These are phyloP conservation scores for Ustilago xerochloae DNA, from an alignment of 1,284 basidiomycete genomes.

Conservation along the genomic window DNA sequence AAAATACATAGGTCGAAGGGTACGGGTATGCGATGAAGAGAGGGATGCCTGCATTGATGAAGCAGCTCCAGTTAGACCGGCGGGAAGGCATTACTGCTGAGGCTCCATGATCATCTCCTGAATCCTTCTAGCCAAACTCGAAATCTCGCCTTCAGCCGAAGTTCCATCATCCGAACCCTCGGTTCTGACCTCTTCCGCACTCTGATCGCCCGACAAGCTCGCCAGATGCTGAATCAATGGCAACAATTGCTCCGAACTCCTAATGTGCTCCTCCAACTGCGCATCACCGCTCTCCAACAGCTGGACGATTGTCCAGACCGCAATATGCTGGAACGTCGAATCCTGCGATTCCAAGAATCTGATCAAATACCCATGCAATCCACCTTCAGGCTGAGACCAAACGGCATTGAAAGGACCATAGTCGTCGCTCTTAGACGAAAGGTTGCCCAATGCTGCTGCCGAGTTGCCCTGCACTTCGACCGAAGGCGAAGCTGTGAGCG, in stretches of 20 bases:
- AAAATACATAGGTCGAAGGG: too few species aligned
- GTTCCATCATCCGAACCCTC: constrained; percentile 56
- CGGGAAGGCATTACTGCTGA: constrained; percentile 15
- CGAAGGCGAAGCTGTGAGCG: constrained; percentile 92
- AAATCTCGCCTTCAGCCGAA: constrained; percentile 64
- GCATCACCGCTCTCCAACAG: constrained; percentile 89
- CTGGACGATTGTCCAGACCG: constrained; percentile 93
- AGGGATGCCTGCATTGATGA: neutral
- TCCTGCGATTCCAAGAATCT: constrained; percentile 93
- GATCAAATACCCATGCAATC: constrained; percentile 93
- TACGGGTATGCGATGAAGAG: constrained; percentile 2
- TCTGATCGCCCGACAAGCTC: constrained; percentile 31
- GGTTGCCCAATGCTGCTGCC: constrained; percentile 95
- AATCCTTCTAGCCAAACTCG: constrained; percentile 59
- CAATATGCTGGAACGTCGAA: constrained; percentile 99
- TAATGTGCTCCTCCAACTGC: constrained; percentile 67
- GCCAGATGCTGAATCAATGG: constrained; percentile 61
- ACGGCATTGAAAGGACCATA: constrained; percentile 98
- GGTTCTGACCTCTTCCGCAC: constrained; percentile 49
- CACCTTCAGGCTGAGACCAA: constrained; percentile 97
- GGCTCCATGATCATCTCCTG: constrained; percentile 62
- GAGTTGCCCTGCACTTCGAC: constrained; percentile 99
- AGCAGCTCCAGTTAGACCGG: too few species aligned
- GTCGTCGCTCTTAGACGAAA: constrained; percentile 92
- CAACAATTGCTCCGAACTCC: constrained; percentile 57